A percentile compares a stretch with the other conserved stretches of the same genome.
These are phyloP conservation scores for Boletus edulis DNA, from an alignment of 768 basidiomycete species.

Conservation along the genomic window DNA sequence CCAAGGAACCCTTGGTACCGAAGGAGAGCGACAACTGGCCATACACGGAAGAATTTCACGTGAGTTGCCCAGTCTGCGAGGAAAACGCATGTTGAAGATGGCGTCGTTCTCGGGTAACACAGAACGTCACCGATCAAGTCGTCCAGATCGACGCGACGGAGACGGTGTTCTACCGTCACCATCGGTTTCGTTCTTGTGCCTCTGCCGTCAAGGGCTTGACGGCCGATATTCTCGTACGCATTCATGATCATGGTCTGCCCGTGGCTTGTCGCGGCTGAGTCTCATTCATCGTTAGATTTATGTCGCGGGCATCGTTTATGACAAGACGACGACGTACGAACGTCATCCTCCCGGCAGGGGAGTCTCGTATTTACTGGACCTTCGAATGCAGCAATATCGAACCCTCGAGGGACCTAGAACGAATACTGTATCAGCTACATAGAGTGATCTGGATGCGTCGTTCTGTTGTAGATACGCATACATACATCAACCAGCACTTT, in stretches of 20 bases:
- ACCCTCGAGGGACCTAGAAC: constrained; percentile 3
- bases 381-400: constrained; percentile 26
- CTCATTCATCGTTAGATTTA: constrained; percentile 28
- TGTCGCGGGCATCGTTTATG: constrained; percentile 64
- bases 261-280: not conserved
- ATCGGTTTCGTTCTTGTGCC: constrained; percentile 74
- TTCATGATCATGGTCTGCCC: not conserved
- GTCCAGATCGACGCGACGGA: constrained; percentile 45
- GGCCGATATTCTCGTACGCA: constrained; percentile 73
- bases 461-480: not conserved
- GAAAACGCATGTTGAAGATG: not conserved
- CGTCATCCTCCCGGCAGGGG: constrained; percentile 57
- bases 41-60: constrained; percentile 70
- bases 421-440: not conserved
- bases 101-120: constrained; percentile 23
- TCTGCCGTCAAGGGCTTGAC: constrained; percentile 86
- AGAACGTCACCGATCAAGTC: constrained; percentile 55
- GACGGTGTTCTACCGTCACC: constrained; percentile 67
- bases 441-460: no score
- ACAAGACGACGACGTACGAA: constrained; percentile 45
- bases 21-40: constrained; percentile 75
- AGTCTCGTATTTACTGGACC: constrained; percentile 25
- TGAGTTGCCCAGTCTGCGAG: constrained; percentile 36
- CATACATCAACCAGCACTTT: no score
- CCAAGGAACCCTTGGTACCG: constrained; percentile 46